phyloP scores from a whole-genome alignment of 2,329 filamentous ascomycete genomes.

The Epichloe scottii region DNA sequence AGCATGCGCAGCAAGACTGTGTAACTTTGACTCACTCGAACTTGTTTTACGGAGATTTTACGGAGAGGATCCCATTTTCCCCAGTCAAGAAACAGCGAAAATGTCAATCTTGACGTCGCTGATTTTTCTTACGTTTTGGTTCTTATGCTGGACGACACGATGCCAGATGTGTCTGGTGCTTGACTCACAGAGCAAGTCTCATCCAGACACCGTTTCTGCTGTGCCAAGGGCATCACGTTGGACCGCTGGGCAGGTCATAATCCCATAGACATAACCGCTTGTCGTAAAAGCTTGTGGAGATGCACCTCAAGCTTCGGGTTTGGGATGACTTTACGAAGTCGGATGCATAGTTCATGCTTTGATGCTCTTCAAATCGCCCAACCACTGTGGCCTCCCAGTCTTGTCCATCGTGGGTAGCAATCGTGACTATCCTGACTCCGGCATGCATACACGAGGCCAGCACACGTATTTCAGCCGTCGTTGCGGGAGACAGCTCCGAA shows the following conservation, averaged over 20 bases:
- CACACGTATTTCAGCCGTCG: slow-evolving; percentile 31
- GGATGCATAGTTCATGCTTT: slow-evolving; percentile 91
- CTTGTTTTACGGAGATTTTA: too few relatives aligned
- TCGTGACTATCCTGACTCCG: slow-evolving; percentile 54
- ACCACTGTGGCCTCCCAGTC: slow-evolving; percentile 52
- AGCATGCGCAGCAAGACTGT: background rate
- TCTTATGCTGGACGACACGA: background rate
- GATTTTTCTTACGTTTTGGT: too few relatives aligned
- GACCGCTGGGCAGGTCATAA: slow-evolving; percentile 7
- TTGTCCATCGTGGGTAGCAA: slow-evolving; percentile 24
- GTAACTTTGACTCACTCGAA: too few relatives aligned
- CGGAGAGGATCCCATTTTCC: too few relatives aligned
- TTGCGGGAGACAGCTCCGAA: slow-evolving; percentile 10
- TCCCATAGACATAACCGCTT: slow-evolving; percentile 57
- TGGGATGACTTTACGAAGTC: slow-evolving; percentile 42
- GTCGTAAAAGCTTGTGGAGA: slow-evolving; percentile 72
- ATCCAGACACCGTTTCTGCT: background rate
- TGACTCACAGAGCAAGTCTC: background rate
- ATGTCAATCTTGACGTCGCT: too few relatives aligned
- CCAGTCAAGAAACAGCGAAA: too few relatives aligned
- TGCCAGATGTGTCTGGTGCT: background rate
- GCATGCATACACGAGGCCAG: slow-evolving; percentile 92
- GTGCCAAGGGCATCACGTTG: background rate
- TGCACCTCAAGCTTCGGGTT: slow-evolving; percentile 27
- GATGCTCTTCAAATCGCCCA: slow-evolving; percentile 67